phyloP scores from a whole-genome alignment of 2,329 filamentous ascomycete species.

The Colletotrichum sp. region DNA sequence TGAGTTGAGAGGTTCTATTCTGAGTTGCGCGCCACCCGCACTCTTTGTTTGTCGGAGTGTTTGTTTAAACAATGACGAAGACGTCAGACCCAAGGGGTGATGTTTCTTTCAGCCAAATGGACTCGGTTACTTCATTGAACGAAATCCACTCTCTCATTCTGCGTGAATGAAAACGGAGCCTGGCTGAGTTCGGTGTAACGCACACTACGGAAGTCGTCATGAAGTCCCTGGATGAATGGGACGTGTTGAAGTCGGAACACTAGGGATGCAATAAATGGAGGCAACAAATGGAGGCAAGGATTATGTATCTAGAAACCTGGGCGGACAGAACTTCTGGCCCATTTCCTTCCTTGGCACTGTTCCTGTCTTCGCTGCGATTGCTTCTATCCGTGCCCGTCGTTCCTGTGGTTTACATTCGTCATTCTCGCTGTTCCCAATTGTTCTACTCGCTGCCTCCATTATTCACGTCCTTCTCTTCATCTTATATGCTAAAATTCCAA shows the following conservation, averaged over 20 bases:
- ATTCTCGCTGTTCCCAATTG: too few species aligned
- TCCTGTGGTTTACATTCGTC: too few species aligned
- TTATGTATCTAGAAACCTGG: fast-evolving
- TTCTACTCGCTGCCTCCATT: too few species aligned
- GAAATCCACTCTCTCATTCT: not conserved
- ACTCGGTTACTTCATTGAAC: not conserved
- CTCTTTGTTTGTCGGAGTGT: not conserved
- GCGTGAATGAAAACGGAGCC: not conserved
- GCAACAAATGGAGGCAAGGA: not conserved
- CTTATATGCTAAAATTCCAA: too few species aligned
- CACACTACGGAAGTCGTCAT: not conserved
- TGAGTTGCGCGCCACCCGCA: not conserved
- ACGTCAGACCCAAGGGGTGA: too few species aligned
- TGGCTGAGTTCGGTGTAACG: not conserved
- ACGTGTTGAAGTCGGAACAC: not conserved
- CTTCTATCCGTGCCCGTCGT: too few species aligned
- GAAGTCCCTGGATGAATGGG: not conserved
- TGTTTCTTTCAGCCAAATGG: too few species aligned
- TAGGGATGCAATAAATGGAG: too few species aligned
- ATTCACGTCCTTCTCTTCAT: too few species aligned
- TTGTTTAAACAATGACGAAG: not conserved
- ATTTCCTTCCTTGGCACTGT: too few species aligned
- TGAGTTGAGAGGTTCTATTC: not conserved
- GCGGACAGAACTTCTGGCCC: not conserved
- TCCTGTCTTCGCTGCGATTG: too few species aligned